phyloP scores from a whole-genome alignment of 176 grass and related monocot species.

The Lolium rigidum region DNA sequence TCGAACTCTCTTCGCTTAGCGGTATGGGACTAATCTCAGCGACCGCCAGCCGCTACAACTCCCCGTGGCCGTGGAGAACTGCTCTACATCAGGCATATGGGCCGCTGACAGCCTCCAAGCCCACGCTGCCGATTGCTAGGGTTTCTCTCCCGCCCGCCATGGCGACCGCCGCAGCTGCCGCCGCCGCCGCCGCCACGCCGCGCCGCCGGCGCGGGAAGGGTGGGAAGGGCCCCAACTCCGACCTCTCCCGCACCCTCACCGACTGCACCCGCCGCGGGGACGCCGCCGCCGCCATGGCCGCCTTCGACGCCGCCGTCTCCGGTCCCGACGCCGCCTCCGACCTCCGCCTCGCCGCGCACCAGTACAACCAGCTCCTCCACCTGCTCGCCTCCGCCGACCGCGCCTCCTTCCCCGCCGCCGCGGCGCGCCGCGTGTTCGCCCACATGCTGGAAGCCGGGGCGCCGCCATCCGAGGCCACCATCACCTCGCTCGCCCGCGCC shows the following conservation, averaged over 20 bases:
- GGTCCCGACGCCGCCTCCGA: constrained; percentile 3
- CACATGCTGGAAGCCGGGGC: constrained; percentile 50
- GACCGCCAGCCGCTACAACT: too few relatives aligned
- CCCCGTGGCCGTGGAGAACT: not conserved
- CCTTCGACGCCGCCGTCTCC: constrained; percentile 44
- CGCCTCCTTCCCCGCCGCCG: constrained; percentile 37
- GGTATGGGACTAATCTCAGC: constrained; percentile 33
- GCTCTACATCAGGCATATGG: not conserved
- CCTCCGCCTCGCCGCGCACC: constrained; percentile 48
- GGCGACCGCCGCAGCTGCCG: constrained; percentile 21
- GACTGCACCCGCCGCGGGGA: constrained; percentile 56
- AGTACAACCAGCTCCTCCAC: constrained; percentile 69
- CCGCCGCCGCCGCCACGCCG: not conserved
- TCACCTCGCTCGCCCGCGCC: constrained; percentile 77
- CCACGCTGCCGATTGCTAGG: constrained; percentile 30
- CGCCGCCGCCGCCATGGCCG: constrained; percentile 50
- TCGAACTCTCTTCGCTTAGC: rapidly evolving
- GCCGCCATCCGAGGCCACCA: constrained; percentile 71
- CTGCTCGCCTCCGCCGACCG: constrained; percentile 53
- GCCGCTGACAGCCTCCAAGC: too few relatives aligned
- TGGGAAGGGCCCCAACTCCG: constrained; percentile 49
- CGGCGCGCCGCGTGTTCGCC: constrained; percentile 57
- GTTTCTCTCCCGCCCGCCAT: constrained; percentile 28
- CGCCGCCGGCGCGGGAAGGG: constrained; percentile 29
- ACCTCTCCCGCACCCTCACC: constrained; percentile 47